Evolutionary conservation across 2,329 filamentous ascomycete species (phyloP).

Genomic region (Claviceps sp.): DNA sequence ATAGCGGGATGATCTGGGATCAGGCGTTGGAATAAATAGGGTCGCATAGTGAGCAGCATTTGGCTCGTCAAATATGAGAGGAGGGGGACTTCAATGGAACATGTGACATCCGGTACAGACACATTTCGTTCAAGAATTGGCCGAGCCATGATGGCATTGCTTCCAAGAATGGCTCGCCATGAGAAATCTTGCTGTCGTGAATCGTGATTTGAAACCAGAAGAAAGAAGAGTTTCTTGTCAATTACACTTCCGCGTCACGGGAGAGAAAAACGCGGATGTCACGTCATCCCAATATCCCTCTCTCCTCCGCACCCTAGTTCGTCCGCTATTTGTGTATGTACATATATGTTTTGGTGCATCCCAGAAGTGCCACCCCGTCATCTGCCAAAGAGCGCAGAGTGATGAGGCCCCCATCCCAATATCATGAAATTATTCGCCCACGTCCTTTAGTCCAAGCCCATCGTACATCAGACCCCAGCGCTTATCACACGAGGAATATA

Average conservation of each 20-base stretch:
- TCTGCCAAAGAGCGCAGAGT: neutral
- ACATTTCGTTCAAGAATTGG: neutral
- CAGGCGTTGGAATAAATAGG: conserved; percentile 9
- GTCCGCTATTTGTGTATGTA: no score
- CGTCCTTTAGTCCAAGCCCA: neutral
- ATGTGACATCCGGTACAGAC: no score
- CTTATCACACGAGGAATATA: no score
- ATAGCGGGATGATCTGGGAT: conserved; percentile 3
- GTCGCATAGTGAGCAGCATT: neutral
- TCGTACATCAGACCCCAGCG: neutral
- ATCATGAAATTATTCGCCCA: conserved; percentile 4
- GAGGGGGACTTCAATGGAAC: no score
- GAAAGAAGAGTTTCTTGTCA: no score
- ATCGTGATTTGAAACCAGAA: no score
- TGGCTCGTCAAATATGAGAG: neutral
- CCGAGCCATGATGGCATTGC: neutral
- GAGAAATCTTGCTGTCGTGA: no score
- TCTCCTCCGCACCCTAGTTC: no score
- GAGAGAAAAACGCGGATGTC: no score
- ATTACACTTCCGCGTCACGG: no score
- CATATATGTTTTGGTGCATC: neutral
- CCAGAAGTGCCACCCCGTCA: neutral
- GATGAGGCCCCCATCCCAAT: neutral
- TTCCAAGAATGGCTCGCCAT: neutral
- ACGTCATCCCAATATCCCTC: no score